A percentile compares a stretch with the other conserved stretches of the same genome.
Conservation (phyloP, 331 rosid genomes). For the Pyracantha coccinea region DNA sequence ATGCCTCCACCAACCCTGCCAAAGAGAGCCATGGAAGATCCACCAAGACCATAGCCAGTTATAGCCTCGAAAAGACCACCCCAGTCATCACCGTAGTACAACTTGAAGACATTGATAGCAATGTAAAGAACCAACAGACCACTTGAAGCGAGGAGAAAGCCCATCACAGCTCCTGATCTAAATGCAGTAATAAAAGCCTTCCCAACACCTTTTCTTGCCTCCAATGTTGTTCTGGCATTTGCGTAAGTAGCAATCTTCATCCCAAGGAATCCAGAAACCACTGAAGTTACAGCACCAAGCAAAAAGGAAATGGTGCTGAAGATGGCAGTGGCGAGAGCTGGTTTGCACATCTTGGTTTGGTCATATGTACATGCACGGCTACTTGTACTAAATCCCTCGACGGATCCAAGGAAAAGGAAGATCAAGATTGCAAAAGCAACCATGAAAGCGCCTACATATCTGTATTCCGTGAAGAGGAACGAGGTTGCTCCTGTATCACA, state of each 20-base stretch:
- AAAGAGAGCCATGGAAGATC: too few relatives aligned
- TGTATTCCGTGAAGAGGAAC: conserved; percentile 73
- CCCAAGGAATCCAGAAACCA: conserved; percentile 92
- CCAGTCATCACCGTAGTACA: conserved; percentile 98
- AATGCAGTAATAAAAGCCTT: conserved; percentile 88
- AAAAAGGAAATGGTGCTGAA: conserved; percentile 78
- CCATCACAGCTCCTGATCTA: conserved; percentile 98
- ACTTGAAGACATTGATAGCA: conserved; percentile 65
- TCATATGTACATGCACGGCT: conserved; percentile 59
- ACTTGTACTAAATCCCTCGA: conserved; percentile 86
- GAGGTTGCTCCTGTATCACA: conserved; percentile 84
- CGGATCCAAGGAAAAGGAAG: conserved; percentile 92
- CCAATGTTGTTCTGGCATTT: conserved; percentile 89
- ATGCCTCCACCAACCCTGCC: too few relatives aligned
- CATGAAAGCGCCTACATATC: conserved; percentile 85
- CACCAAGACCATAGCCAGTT: too few relatives aligned
- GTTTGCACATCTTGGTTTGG: conserved; percentile 60
- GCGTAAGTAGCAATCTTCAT: conserved; percentile 98
- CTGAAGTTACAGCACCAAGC: conserved; percentile 84
- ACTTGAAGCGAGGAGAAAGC: conserved; percentile 89
- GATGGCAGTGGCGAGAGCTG: conserved; percentile 86
- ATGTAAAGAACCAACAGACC: conserved; percentile 87
- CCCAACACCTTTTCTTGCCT: conserved; percentile 93
- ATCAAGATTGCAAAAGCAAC: conserved; percentile 75
- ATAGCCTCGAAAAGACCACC: conserved; percentile 35